Base-by-base conservation (phyloP, 139 green algal species). In the Chlamydomonas sp. region DNA sequence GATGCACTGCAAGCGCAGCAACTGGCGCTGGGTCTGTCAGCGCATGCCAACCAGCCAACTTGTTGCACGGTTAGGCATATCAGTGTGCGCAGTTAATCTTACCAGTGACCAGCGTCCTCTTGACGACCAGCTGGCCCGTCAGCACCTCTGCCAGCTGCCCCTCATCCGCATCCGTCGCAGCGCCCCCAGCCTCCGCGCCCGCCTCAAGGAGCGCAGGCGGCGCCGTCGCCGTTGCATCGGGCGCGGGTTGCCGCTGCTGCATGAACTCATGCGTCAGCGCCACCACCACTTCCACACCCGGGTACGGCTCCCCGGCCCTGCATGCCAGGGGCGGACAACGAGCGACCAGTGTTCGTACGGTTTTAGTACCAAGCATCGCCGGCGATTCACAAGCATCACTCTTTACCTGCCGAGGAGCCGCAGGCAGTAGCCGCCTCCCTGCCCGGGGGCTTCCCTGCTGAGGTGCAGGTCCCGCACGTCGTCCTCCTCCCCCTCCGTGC, bases 281-380 rank as follows among this genome's bases (percentile, higher is more conserved):
- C 6, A 85, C 64, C 5, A 76, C 79, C 64, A 85, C 66, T 49
- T 77, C 62, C 5, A 77, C 79, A 7, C 79, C 79, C 4, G 79
- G 79, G 49, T 76, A 63, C 4, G 79, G 79, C 79, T 85, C 79
- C 12, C 79, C 79, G 9, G 79, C 79, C 66, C 79, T 85, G 79
- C 12, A 20, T 12, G 69, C 9, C 15, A 76, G 69, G 14, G 31
- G 31, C 31, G 31, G 31, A 49, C 31, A 49, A 49, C 31, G 31
- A 49, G 31, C 31, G 31, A 49, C 31, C 31, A 49, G 31, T 49
- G 31, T 49, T 49, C 31, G 31, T 49, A 49, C 64, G 64, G 64
- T 12, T 69, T 9, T 16, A 69, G 64, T 12, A 9, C 64, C 64
- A 69, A 69, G 64, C 64, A 9, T 12, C 10, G 10, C 64, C 64